These are phyloP conservation scores for Boechera stricta DNA, from an alignment of 345 rosid species.

Conservation along the genomic window DNA sequence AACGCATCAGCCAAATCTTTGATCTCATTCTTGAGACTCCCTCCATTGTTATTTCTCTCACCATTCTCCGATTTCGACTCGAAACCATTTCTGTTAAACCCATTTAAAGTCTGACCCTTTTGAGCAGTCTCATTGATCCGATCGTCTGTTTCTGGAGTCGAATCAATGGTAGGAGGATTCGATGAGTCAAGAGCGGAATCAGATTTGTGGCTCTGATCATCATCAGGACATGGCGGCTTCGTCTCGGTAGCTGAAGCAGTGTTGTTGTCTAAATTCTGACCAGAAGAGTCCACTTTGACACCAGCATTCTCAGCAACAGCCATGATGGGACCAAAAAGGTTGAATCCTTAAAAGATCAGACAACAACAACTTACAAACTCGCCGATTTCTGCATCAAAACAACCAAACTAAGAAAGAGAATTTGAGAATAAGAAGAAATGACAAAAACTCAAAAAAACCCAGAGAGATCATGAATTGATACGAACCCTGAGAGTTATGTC, in stretches of 20 bases:
- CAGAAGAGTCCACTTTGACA: slow-evolving; percentile 65
- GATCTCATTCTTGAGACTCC: slow-evolving; percentile 60
- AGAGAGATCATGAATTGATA: slow-evolving; percentile 22
- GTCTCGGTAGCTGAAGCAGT: slow-evolving; percentile 58
- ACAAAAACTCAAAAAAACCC: background rate
- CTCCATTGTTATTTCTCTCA: slow-evolving; percentile 26
- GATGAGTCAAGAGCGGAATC: slow-evolving; percentile 48
- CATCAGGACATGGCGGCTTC: slow-evolving; percentile 49
- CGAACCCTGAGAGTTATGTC: slow-evolving; percentile 53
- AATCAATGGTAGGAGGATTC: slow-evolving; percentile 36
- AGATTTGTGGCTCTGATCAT: slow-evolving; percentile 57
- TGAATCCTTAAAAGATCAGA: slow-evolving; percentile 30
- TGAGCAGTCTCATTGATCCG: slow-evolving; percentile 38
- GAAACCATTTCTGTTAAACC: slow-evolving; percentile 19
- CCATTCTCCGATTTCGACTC: slow-evolving; percentile 26
- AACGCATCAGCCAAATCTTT: slow-evolving; percentile 78
- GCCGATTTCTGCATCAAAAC: slow-evolving; percentile 45
- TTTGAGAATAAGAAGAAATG: slow-evolving; percentile 16
- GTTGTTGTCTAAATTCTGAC: slow-evolving; percentile 67
- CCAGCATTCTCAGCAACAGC: slow-evolving; percentile 96
- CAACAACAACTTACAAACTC: slow-evolving; percentile 28
- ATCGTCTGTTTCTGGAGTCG: slow-evolving; percentile 40
- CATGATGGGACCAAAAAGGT: slow-evolving; percentile 56
- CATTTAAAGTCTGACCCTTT: slow-evolving; percentile 43
- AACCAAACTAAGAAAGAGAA: slow-evolving; percentile 21